A percentile compares a stretch with the other conserved stretches of the same genome.
Conservation (phyloP, 2,329 filamentous ascomycete species). For the Monosporascus sp. region DNA sequence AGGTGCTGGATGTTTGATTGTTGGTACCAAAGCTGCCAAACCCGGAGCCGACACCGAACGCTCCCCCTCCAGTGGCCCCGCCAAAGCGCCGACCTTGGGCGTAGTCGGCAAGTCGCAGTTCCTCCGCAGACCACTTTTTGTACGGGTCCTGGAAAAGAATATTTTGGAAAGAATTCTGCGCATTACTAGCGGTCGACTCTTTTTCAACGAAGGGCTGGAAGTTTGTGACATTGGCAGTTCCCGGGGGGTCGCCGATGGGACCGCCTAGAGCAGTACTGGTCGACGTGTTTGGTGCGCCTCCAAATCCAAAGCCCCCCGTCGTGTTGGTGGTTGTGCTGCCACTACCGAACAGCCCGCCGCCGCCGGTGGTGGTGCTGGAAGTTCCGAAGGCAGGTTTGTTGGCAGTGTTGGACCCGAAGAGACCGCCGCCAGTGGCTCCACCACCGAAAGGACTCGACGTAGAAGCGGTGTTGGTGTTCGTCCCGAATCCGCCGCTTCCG, state of each 20-base stretch:
- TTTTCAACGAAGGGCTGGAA: constrained; percentile 71
- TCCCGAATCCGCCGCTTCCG: constrained; percentile 32
- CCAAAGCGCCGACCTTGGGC: constrained; percentile 78
- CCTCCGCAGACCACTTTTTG: constrained; percentile 86
- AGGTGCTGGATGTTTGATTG: constrained; percentile 25
- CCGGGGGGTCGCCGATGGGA: constrained; percentile 54
- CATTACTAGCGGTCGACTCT: constrained; percentile 50
- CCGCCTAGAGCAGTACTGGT: constrained; percentile 41
- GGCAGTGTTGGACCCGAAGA: constrained; percentile 23
- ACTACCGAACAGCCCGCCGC: constrained; percentile 43
- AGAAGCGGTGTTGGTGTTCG: constrained; percentile 30
- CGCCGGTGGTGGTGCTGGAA: constrained; percentile 34
- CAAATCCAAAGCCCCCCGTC: constrained; percentile 27
- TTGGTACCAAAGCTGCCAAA: constrained; percentile 46
- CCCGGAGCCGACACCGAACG: constrained; percentile 63
- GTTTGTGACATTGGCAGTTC: constrained; percentile 59
- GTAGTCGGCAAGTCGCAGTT: constrained; percentile 81
- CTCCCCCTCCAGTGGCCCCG: constrained; percentile 76
- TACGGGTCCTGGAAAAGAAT: constrained; percentile 75
- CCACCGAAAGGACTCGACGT: constrained; percentile 33
- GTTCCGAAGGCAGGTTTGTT: constrained; percentile 48
- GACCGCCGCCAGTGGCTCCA: constrained; percentile 16
- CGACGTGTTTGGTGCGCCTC: constrained; percentile 36
- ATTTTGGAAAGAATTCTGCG: constrained; percentile 67
- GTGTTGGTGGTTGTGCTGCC: constrained; percentile 21